Percentiles rank a stretch among this genome's conserved stretches.
These are phyloP conservation scores for Torrubiellomyces zombiae DNA, from an alignment of 2,329 filamentous ascomycete species.

Conservation along the genomic window DNA sequence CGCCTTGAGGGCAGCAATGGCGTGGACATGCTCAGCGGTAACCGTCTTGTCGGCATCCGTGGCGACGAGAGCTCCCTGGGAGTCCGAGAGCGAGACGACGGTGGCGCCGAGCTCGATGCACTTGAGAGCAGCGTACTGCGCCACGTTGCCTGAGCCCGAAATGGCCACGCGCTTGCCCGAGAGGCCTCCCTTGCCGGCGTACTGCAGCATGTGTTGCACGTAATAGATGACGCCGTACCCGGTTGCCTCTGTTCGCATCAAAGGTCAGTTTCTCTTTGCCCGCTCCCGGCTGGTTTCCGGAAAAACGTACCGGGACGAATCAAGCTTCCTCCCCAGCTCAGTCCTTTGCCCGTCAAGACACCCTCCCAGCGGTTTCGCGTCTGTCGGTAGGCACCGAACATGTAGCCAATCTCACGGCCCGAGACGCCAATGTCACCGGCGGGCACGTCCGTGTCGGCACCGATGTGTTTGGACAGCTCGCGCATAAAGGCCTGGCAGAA, in stretches of 20 bases:
- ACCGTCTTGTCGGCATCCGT: slow-evolving; percentile 48
- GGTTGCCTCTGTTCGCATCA: slow-evolving; percentile 53
- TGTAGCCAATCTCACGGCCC: slow-evolving; percentile 79
- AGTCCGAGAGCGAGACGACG: slow-evolving; percentile 87
- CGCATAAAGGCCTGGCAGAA: slow-evolving; percentile 97
- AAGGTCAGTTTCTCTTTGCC: slow-evolving; percentile 1
- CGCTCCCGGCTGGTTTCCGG: neutral
- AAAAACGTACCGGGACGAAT: slow-evolving; percentile 52
- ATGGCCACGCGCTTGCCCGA: slow-evolving; percentile 86
- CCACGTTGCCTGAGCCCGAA: slow-evolving; percentile 94
- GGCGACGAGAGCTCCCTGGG: slow-evolving; percentile 68
- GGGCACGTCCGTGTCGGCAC: slow-evolving; percentile 87
- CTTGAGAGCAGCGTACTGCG: slow-evolving; percentile 94
- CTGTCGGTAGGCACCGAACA: slow-evolving; percentile 88
- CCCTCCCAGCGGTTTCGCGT: slow-evolving; percentile 87
- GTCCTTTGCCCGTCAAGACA: slow-evolving; percentile 89
- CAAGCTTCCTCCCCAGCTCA: slow-evolving; percentile 79
- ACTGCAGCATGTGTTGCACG: slow-evolving; percentile 85
- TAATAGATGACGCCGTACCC: slow-evolving; percentile 96
- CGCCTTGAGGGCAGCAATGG: slow-evolving; percentile 76
- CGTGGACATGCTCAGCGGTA: slow-evolving; percentile 60
- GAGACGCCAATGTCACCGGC: slow-evolving; percentile 94
- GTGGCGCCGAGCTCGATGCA: slow-evolving; percentile 87
- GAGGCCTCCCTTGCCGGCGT: slow-evolving; percentile 76
- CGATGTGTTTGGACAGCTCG: slow-evolving; percentile 89